Evolutionary conservation across 768 basidiomycete genomes (phyloP).

Genomic region (Glaciozyma antarctica): DNA sequence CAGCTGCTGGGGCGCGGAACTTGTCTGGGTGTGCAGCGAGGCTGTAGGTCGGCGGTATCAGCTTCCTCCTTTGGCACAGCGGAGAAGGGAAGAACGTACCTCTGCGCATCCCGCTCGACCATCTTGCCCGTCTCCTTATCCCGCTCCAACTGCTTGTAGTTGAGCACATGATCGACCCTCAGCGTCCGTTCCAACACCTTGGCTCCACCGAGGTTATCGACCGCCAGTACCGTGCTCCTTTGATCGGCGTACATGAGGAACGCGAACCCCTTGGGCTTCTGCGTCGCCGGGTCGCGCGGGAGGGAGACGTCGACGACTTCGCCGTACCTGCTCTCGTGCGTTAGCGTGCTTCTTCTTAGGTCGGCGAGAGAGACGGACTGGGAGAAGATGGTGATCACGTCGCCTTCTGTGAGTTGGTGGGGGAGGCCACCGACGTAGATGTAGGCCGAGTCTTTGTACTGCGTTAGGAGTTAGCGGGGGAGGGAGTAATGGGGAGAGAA

Average conservation of each 20-base stretch:
- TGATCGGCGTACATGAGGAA: slow-evolving; percentile 99
- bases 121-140: slow-evolving; percentile 75
- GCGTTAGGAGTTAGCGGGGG: not conserved
- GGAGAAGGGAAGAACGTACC: slow-evolving; percentile 44
- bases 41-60: slow-evolving; percentile 1
- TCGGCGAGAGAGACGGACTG: slow-evolving; percentile 50
- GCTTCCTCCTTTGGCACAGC: not conserved
- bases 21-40: slow-evolving; percentile 21
- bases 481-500: not conserved
- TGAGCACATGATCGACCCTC: slow-evolving; percentile 75
- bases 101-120: slow-evolving; percentile 73
- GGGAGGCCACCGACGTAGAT: slow-evolving; percentile 83
- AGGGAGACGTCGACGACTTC: slow-evolving; percentile 91
- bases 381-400: slow-evolving; percentile 93
- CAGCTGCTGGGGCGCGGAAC: slow-evolving; percentile 21
- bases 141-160: slow-evolving; percentile 76
- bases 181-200: slow-evolving; percentile 74
- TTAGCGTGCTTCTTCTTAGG: slow-evolving; percentile 7
- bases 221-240: slow-evolving; percentile 85
- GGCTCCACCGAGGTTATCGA: slow-evolving; percentile 97
- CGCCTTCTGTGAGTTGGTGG: slow-evolving; percentile 87
- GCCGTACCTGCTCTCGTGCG: slow-evolving; percentile 61
- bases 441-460: slow-evolving; percentile 70
- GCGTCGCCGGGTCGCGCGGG: slow-evolving; percentile 85
- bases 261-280: slow-evolving; percentile 81